Conservation (phyloP, 164 flowering plant genomes). For the grape (Vitis vinifera) region DNA sequence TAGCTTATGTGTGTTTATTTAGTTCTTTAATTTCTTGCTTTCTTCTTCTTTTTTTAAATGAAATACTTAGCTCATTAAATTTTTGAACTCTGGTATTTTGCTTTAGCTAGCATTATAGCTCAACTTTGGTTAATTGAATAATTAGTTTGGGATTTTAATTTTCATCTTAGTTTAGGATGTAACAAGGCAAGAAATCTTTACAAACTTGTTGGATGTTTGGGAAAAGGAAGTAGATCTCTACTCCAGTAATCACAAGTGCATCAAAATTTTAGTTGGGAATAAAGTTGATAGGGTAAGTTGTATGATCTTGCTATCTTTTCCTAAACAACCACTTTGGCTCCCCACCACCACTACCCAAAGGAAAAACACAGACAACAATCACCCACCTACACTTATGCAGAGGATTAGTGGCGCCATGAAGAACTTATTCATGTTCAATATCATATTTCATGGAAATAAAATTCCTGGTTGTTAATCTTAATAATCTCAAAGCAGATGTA, state of each 20-base stretch:
- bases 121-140: background rate
- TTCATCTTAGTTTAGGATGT: conserved; percentile 75
- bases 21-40: background rate
- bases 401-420: background rate
- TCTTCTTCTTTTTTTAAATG: background rate
- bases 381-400: background rate
- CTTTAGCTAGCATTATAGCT: background rate
- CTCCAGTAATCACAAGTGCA: conserved; percentile 72
- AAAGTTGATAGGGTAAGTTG: conserved; percentile 81
- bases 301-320: background rate
- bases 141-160: conserved; percentile 1
- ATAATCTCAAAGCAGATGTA: background rate
- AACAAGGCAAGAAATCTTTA: conserved; percentile 77
- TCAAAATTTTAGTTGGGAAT: conserved; percentile 85
- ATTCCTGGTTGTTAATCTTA: background rate
- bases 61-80: background rate
- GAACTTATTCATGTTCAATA: background rate
- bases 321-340: no score
- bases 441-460: background rate
- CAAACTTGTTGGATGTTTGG: conserved; percentile 70
- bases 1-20: background rate
- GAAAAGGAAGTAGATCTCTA: conserved; percentile 74
- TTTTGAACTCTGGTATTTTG: background rate
- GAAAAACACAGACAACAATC: no score
- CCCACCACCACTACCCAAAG: no score